Evolutionary conservation across 2,329 filamentous ascomycete genomes (phyloP), one percentile per base, ranked within the genome.

Genomic region (Hypoxylon sp.): DNA sequence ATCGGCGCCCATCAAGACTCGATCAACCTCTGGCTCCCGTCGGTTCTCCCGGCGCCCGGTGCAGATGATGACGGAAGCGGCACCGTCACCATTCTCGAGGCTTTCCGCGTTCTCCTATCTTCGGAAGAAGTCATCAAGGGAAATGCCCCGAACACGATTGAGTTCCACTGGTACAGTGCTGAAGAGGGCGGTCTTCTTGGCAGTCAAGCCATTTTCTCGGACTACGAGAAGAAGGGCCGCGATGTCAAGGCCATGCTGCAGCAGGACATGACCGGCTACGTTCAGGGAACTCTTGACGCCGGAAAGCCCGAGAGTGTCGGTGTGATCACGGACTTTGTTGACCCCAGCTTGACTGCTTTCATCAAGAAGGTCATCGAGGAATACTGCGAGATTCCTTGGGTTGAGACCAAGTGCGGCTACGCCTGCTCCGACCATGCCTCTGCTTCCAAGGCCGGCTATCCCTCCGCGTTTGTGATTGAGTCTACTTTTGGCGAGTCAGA

Each of bases 171-270:
- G 91, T 93, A 93, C 79, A 89, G 87, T n/a, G 91, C 91, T 0
- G 91, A 93, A 75, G 91, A 93, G 76, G 91, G 89, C 14, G 91
- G 91, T 10, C 84, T 94, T 56, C 75, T 82, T 5, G 81, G 81
- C 25, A 95, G 91, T 75, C 94, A 97, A 79, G 94, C 92, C 60
- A 92, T 98, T 79, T 98, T 98, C 84, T 86, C 87, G 55, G 82
- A 87, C 6, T 98, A 98, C 77, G 90, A 92, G 80, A 89, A 90
- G 78, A 81, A 87, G 21, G 86, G 87, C 32, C 87, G 90, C 25
- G 89, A 95, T 71, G 86, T 98, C 79, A 97, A 95, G 82, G 95
- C 95, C 34, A 98, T 98, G 96, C 87, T 98, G 60, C 95, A 98
- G 83, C 95, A 98, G 81, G 95, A 98, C 80, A 98, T 98, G 95